These are phyloP conservation scores for Pisolithus tinctorius DNA, from an alignment of 768 basidiomycete genomes.

Conservation along the genomic window DNA sequence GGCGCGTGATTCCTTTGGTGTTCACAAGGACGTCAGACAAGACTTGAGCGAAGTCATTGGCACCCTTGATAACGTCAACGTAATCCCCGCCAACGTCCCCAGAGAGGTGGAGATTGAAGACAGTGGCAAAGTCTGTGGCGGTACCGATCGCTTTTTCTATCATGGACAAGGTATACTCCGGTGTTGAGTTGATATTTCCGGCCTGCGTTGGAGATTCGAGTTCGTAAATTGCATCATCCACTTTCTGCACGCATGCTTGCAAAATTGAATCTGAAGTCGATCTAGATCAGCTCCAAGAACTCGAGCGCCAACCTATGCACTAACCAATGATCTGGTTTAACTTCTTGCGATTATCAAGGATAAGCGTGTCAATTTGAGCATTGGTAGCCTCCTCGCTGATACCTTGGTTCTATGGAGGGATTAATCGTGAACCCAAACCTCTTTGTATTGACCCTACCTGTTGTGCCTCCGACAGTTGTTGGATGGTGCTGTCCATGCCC, in stretches of 20 bases:
- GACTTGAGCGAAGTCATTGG: constrained; percentile 94
- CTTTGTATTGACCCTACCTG: constrained; percentile 46
- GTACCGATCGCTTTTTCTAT: constrained; percentile 95
- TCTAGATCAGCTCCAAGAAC: constrained; percentile 7
- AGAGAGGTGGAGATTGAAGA: constrained; percentile 86
- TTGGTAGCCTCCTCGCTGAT: constrained; percentile 85
- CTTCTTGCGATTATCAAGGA: constrained; percentile 95
- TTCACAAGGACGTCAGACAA: constrained; percentile 88
- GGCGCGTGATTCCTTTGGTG: constrained; percentile 91
- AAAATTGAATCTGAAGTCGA: constrained; percentile 80
- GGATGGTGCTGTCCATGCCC: constrained; percentile 88
- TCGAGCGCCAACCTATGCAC: not conserved
- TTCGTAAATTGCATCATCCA: constrained; percentile 96
- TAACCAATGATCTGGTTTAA: constrained; percentile 93
- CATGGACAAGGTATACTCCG: constrained; percentile 97
- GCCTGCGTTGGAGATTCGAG: constrained; percentile 92
- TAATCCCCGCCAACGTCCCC: constrained; percentile 88
- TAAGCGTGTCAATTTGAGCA: constrained; percentile 95
- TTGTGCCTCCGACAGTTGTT: constrained; percentile 80
- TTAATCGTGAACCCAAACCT: not conserved
- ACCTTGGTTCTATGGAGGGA: constrained; percentile 58
- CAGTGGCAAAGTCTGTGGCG: constrained; percentile 91
- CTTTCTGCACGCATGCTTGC: constrained; percentile 92
- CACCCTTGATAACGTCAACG: constrained; percentile 96
- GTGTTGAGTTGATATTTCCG: constrained; percentile 95